A percentile compares a stretch with the other conserved stretches of the same genome.
These are phyloP conservation scores for Casuarina cunninghamiana DNA, from an alignment of 306 rosid genomes.

Conservation along the genomic window DNA sequence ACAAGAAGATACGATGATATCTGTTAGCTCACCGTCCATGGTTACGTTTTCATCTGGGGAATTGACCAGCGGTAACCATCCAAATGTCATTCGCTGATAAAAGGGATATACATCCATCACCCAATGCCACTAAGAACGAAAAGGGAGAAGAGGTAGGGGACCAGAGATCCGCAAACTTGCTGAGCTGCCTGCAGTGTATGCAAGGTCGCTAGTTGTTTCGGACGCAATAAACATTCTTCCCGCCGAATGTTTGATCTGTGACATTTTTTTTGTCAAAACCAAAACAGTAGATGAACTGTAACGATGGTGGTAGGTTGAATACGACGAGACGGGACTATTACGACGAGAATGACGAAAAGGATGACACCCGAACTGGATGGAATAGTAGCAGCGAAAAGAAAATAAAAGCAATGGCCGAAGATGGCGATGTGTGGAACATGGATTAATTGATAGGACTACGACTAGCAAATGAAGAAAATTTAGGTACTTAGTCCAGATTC, in stretches of 20 bases:
- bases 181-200: neutral
- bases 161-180: neutral
- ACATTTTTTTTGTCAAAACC: neutral
- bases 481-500: constrained; percentile 53
- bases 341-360: constrained; percentile 32
- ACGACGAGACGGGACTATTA: constrained; percentile 18
- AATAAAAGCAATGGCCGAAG: constrained; percentile 31
- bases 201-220: neutral
- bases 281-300: neutral
- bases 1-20: constrained; percentile 30
- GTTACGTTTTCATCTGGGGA: constrained; percentile 48
- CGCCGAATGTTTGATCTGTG: neutral
- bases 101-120: constrained; percentile 30
- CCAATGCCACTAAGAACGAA: constrained; percentile 28
- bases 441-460: constrained; percentile 24
- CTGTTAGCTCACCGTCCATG: constrained; percentile 37
- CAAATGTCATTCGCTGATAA: constrained; percentile 31
- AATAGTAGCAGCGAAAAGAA: constrained; percentile 18
- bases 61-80: constrained; percentile 44
- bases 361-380: constrained; percentile 17
- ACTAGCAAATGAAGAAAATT: constrained; percentile 30
- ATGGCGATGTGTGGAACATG: constrained; percentile 37
- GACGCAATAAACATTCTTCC: neutral
- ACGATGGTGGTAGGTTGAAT: neutral
- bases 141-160: constrained; percentile 10